Base-by-base conservation (phyloP, 106 monocot genomes). In the Allium fistulosum region DNA sequence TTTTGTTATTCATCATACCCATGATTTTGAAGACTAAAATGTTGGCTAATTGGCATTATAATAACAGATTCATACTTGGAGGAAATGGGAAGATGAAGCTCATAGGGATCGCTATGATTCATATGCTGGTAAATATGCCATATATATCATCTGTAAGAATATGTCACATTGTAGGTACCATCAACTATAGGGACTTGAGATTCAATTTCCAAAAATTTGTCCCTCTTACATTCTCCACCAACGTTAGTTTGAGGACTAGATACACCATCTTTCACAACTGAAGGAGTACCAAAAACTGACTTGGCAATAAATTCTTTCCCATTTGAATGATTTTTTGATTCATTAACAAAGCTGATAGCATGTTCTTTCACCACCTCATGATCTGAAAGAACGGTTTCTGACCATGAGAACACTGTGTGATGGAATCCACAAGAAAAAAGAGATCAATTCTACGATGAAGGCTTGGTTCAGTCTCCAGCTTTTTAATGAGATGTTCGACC, bases 371-470 rank as follows among this genome's bases (percentile, higher is more conserved):
- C 63, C 14, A 65, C 78, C 65, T 69, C 67, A 70, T 74, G 72
- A 65, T 82, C 67, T n/a, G 59, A 69, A 58, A 62, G 57, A 69
- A 56, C 51, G 0, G 50, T 17, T 51, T 72, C 70, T 99, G 97
- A 59, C 70, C 80, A 71, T 99, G 92, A 53, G 92, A 99, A 66
- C 84, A 84, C 58, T 99, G 97, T 51, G 97, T 92, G 59, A 99
- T 92, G 26, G 97, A 99, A 69, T 99, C 97, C 57, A 99, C 86
- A 58, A 99, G 89, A 76, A 93, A 93, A 71, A 92, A 87, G 62
- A 99, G 82, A 72, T 92, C 97, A 69, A 99, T 71, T 77, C 81
- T 80, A 11, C 89, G 86, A 73, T 92, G 89, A 66, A 84, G 76
- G 69, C 83, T 92, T 45, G 97, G 71, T 75, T 99, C 97, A 72